Evolutionary conservation across 768 basidiomycete genomes (phyloP).

Genomic region (Suillus sp.): DNA sequence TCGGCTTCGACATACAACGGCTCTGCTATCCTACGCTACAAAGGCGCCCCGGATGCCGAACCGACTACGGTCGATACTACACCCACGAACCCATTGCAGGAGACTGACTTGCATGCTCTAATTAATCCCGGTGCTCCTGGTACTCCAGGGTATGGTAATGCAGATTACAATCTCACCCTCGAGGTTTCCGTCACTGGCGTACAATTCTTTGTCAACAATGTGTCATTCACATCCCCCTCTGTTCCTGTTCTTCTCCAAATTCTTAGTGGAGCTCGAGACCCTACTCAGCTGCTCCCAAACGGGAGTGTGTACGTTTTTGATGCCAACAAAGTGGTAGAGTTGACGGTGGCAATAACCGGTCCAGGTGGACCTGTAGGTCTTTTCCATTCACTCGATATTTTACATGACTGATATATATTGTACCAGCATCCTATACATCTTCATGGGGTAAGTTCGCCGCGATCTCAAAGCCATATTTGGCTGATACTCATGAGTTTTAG

Average conservation of each 20-base stretch:
- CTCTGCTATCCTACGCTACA: conserved; percentile 56
- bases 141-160: conserved; percentile 35
- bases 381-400: not conserved
- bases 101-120: conserved; percentile 30
- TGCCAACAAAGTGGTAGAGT: conserved; percentile 32
- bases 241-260: conserved; percentile 29
- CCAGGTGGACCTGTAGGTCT: conserved; percentile 8
- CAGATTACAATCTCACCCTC: conserved; percentile 40
- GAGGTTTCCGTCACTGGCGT: conserved; percentile 10
- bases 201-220: conserved; percentile 18
- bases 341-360: conserved; percentile 16
- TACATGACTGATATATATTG: not conserved
- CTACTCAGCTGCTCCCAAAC: conserved; percentile 28
- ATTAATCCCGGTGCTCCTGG: conserved; percentile 40
- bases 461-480: not conserved
- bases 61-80: conserved; percentile 40
- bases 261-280: conserved; percentile 39
- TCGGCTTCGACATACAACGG: conserved; percentile 36
- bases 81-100: conserved; percentile 31
- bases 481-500: conserved; percentile 21
- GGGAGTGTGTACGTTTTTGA: conserved; percentile 28
- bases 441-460: conserved; percentile 38
- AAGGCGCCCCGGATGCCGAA: conserved; percentile 39
- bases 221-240: conserved; percentile 27
- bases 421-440: conserved; percentile 45